Evolutionary conservation across 2,329 filamentous ascomycete species (phyloP), one percentile per base, ranked within the genome.

Genomic region (Alternaria tenuissima): DNA sequence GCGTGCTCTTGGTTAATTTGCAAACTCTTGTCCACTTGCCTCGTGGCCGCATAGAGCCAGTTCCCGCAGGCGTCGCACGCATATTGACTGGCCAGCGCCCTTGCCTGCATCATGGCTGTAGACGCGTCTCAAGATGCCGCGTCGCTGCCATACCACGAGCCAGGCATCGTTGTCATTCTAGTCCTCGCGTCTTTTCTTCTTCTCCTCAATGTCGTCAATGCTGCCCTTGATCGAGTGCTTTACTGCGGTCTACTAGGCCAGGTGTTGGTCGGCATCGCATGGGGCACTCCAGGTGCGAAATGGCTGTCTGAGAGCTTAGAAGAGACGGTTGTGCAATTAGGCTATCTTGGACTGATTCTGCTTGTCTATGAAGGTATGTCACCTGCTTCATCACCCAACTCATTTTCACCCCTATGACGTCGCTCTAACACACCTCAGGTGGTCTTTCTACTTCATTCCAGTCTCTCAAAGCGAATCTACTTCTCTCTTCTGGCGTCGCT

Each of bases 221-320:
- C 81, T 56, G 69, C 83, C 0, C 81, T 92, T 1, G 86, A 93
- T 66, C 81, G 78, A 14, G 65, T 86, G 0, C 70, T 91, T 0
- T 91, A 89, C 73, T 92, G 90, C 69, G 91, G 90, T 0, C 83
- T 93, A 0, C 79, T 93, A 7, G 91, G 90, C 1, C 89, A 94
- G 68, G 83, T 94, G 14, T 79, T 92, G 7, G 74, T 93, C 18
- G 91, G 91, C 12, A 84, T 92, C 8, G 85, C 87, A 8, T 94
- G 86, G 85, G 91, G 91, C 8, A 84, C 84, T 0, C 90, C 91
- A 0, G 89, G 89, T 1, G 85, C 81, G 3, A 82, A 86, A 72
- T 88, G 85, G 84, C 82, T 94, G 0, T 79, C 81, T 0, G 20
- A 57, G 0, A 79, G 83, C 4, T 76, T 81, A 1, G 83, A 93